Evolutionary conservation across 345 rosid species (phyloP), one percentile per base, ranked within the genome.

Genomic region (Lepidium sativum): DNA sequence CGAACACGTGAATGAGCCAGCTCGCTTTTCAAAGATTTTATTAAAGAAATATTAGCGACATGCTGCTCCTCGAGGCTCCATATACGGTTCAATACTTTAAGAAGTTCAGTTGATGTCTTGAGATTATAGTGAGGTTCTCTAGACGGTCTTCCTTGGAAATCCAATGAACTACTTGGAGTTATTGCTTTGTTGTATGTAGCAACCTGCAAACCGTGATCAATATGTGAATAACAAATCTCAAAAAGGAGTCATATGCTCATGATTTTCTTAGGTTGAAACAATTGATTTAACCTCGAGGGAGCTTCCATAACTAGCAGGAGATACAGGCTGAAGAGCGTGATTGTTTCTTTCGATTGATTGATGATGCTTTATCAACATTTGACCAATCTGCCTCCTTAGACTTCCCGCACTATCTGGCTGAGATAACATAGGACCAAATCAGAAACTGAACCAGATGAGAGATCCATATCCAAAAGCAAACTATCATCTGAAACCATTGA

Each of bases 11-110:
- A 78, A 71, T 86, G 89, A 54, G 86, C 87, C 52, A 86, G 78
- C 80, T 94, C 97, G 7, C 68, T 76, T 71, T 88, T 88, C 59
- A 88, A 64, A 21, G 91, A 80, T 71, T 82, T 88, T 50, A 90
- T 85, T 51, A 88, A 59, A 10, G 95, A 79, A 67, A 84, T 70
- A 37, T 86, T 90, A 8, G 91, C 79, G 2, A 87, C 77, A 52
- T 94, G 96, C 48, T 94, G 96, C 69, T 90, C 99, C 75, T 94
- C 97, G 35, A 88, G 80, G 72, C 89, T 94, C 99, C 97, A 94
- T 5, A 90, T 94, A 49, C 85, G 90, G 41, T 94, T 94, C 48
- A 94, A 65, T 51, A 94, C 96, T 62, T 94, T 94, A 6, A 94
- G 78, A 69, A 94, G 81, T 70, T 94, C 96, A 0, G 96, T 86